These are phyloP conservation scores for Cryptosporidium andersoni DNA, from an alignment of 169 alveolate species.

Conservation along the genomic window DNA sequence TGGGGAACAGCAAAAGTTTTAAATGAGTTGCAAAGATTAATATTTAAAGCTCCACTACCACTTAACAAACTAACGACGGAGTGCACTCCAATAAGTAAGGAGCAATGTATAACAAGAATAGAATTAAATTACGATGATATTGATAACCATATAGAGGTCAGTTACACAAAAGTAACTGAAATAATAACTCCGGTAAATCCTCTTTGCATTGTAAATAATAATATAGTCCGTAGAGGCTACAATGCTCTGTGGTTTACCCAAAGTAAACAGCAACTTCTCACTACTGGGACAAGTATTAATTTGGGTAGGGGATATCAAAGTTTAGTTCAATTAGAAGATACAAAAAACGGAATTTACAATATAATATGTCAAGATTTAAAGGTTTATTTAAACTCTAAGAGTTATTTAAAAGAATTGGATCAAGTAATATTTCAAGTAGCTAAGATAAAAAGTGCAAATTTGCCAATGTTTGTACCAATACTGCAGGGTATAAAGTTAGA, in stretches of 20 bases:
- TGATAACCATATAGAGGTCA: constrained; percentile 1
- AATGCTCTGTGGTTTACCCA: constrained; percentile 35
- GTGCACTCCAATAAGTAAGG: constrained; percentile 6
- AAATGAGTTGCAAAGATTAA: constrained; percentile 1
- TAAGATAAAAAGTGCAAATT: neutral
- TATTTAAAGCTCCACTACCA: constrained; percentile 22
- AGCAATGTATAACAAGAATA: constrained; percentile 43
- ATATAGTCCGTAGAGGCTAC: neutral
- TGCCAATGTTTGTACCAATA: no score
- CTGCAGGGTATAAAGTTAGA: no score
- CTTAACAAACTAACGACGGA: neutral
- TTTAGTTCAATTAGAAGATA: constrained; percentile 4
- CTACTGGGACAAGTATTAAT: neutral
- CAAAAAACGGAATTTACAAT: constrained; percentile 8
- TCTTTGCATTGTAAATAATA: constrained; percentile 8
- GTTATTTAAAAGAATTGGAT: neutral
- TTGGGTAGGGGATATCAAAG: constrained; percentile 49
- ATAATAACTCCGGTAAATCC: constrained; percentile 3
- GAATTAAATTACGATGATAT: neutral
- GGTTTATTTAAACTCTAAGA: constrained; percentile 12
- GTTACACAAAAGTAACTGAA: neutral
- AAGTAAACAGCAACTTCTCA: neutral
- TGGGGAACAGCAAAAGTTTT: constrained; percentile 30
- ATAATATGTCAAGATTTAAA: constrained; percentile 33
- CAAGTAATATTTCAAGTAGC: neutral